A percentile compares a stretch with the other conserved stretches of the same genome.
Conservation (phyloP, 2,329 filamentous ascomycete genomes). For the Aureobasidium sp. region DNA sequence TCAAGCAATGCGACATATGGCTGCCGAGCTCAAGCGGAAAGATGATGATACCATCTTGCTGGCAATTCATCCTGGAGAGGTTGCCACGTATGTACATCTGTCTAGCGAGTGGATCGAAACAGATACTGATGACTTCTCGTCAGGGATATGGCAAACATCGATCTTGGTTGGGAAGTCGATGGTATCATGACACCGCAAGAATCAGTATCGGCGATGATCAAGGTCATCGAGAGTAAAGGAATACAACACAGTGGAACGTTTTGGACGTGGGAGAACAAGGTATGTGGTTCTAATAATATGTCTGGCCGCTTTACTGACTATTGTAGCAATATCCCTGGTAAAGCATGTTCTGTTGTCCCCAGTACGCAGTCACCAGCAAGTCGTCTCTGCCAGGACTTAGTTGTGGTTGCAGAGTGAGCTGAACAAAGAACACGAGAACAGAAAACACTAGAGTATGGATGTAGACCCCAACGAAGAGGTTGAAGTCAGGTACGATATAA, state of each 20-base stretch:
- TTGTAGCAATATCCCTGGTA: conserved; percentile 26
- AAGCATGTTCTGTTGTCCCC: background rate
- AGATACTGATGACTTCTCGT: conserved; percentile 5
- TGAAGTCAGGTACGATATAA: background rate
- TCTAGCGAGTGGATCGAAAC: background rate
- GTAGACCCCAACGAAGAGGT: background rate
- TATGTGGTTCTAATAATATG: background rate
- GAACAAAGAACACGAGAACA: background rate
- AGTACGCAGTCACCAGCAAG: background rate
- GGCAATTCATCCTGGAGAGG: conserved; percentile 52
- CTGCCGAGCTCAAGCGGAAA: conserved; percentile 47
- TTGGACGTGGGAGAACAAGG: conserved; percentile 48
- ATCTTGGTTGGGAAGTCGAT: conserved; percentile 45
- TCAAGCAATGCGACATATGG: conserved; percentile 49
- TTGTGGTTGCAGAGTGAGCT: background rate
- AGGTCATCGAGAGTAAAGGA: conserved; percentile 44
- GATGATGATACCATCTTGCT: conserved; percentile 44
- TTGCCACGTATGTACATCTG: conserved; percentile 37
- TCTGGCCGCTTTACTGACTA: background rate
- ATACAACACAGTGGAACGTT: conserved; percentile 47
- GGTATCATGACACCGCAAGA: conserved; percentile 46
- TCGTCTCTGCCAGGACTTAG: background rate
- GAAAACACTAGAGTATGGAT: background rate
- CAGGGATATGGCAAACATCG: conserved; percentile 48
- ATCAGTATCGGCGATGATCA: conserved; percentile 44